Evolutionary conservation across 1,284 basidiomycete species (phyloP), one percentile per base, ranked within the genome.

Genomic region (Termitomyces sp.): DNA sequence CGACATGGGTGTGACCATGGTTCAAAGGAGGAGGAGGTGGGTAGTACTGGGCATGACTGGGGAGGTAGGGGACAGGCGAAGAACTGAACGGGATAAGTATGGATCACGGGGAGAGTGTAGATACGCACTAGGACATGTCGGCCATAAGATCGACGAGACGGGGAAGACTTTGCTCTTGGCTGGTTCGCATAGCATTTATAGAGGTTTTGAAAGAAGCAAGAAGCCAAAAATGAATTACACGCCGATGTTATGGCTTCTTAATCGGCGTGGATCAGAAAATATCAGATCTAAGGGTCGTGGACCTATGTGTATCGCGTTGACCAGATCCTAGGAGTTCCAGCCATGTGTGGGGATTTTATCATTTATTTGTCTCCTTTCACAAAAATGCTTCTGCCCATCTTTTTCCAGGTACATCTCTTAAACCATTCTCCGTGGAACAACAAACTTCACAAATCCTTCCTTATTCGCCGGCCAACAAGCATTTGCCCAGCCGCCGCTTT

Each of bases 251-350:
- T 69, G 75, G 76, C 69, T 74, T 72, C 71, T 71, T 69, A 75
- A 78, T 77, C 75, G 76, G 78, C 66, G 70, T 76, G 70, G 72
- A 81, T 79, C 76, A 78, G 75, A 74, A 73, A 78, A 77, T 71
- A 73, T 76, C 72, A 81, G 79, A 83, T 82, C 79, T 81, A 79
- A 75, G 74, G 75, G 74, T 75, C 74, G 68, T 60, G 57, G 59
- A 52, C 50, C 63, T 68, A 70, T 73, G 73, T 67, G 69, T 65
- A 71, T 69, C 57, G 54, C 54, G 48, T 42, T 56, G 61, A 60
- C 64, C 64, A 71, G 65, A 69, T 68, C 68, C 69, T 71, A 71
- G 70, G 71, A 71, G 66, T 67, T 37, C 67, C 59, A 64, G 64
- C 64, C 67, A 69, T 67, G 66, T 69, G 63, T 62, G 64, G 64